Evolutionary conservation across 2,329 filamentous ascomycete species (phyloP).

Genomic region (Alternaria postmessia): DNA sequence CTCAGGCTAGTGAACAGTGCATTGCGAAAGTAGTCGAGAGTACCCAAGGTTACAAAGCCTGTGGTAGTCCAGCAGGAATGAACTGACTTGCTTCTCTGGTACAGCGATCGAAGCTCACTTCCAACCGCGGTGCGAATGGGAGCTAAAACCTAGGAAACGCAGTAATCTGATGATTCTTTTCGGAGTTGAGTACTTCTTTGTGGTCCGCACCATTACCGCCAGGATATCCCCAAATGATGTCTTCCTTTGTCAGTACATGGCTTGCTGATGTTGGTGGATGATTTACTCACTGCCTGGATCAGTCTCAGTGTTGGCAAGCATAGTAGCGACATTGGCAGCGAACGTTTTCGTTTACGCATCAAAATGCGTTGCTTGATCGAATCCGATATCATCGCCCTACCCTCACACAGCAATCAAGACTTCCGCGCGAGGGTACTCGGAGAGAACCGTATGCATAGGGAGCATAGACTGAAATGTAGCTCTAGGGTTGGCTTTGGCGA

Average conservation of each 20-base stretch:
- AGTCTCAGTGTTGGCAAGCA: conserved; percentile 68
- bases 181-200: conserved; percentile 66
- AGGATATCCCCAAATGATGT: conserved; percentile 72
- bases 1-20: too few species aligned
- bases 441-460: conserved; percentile 59
- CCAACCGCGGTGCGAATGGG: conserved; percentile 68
- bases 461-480: conserved; percentile 62
- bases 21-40: conserved; percentile 58
- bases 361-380: conserved; percentile 64
- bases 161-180: conserved; percentile 66
- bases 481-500: conserved; percentile 52
- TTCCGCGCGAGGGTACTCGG: conserved; percentile 65
- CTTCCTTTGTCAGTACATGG: conserved; percentile 35
- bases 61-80: too few species aligned
- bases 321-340: conserved; percentile 69
- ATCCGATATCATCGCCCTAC: conserved; percentile 75
- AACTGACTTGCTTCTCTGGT: conserved; percentile 55
- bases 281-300: conserved; percentile 64
- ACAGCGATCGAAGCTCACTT: conserved; percentile 69
- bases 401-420: conserved; percentile 77
- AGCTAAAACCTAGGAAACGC: conserved; percentile 66
- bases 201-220: conserved; percentile 75
- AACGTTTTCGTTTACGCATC: conserved; percentile 58
- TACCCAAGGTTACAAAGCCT: too few species aligned
- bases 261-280: not conserved